Base-by-base conservation (phyloP, 306 rosid species). In the Malus sieversii region DNA sequence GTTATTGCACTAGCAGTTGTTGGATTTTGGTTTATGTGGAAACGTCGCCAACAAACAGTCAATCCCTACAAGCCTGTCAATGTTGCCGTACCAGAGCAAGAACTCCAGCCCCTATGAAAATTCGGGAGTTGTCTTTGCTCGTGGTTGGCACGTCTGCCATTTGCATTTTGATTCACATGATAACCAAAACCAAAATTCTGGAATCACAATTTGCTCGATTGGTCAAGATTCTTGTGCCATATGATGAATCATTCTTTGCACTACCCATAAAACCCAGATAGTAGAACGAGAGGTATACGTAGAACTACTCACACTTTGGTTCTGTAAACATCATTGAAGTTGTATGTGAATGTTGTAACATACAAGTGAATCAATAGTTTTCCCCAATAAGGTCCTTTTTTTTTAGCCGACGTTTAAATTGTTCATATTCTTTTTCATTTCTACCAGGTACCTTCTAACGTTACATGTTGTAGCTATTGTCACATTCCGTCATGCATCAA, bases 21-120 rank as follows among this genome's bases (percentile, higher is more conserved):
- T 29, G 97, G 92, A 83, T 62, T 84, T 71, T 86, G 90, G 92
- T 79, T 90, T 81, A 45, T 89, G 68, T 87, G 82, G 90, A 95
- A 87, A 82, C 79, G 77, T 45, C 85, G 86, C 66, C 92, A 85
- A 66, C 83, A 79, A 76, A 29, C 76, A 2, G 67, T 76, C 81
- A 87, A 80, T 80, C 68, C 85, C 10, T 96, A 96, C 81, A 88
- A 87, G 88, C 96, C 96, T 8, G 93, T 95, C 67, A 59, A 86
- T 76, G 88, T 40, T 35, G 87, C 79, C 53, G 85, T 45, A 71
- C 87, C 89, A 1, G 99, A 96, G 88, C 97, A 92, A 77, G 99
- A 96, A 81, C 99, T 96, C 71, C 99, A 90, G 82, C 92, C 98
- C 13, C 72, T 95, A 44, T 90, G 83, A 92, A 86, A 77, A 22